Evolutionary conservation across 192 early-diverging fungal species (phyloP).

Genomic region (Linnemannia hyalina): DNA sequence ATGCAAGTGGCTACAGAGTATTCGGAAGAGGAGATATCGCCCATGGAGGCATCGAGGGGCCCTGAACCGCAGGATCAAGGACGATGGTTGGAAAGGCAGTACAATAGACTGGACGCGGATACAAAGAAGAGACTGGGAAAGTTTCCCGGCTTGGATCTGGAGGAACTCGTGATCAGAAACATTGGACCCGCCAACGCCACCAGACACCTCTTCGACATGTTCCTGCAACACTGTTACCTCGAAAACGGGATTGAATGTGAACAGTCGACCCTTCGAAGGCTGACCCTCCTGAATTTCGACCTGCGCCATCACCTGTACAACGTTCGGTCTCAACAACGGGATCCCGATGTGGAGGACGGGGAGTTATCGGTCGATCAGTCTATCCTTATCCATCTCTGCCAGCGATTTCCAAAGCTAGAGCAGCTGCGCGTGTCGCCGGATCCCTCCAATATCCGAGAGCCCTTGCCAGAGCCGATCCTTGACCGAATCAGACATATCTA

Average conservation of each 20-base stretch:
- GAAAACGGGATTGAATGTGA: background rate
- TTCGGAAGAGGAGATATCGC: background rate
- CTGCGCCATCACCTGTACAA: background rate
- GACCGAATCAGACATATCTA: background rate
- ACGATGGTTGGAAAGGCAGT: background rate
- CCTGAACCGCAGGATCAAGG: background rate
- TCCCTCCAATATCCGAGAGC: background rate
- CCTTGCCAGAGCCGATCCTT: background rate
- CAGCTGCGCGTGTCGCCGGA: background rate
- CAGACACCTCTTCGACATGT: background rate
- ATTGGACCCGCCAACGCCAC: background rate
- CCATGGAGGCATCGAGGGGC: background rate
- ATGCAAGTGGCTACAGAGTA: background rate
- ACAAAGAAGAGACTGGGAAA: background rate
- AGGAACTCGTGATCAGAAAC: background rate
- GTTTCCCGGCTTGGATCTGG: background rate
- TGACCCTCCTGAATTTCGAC: background rate
- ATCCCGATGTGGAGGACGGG: background rate
- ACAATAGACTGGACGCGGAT: background rate
- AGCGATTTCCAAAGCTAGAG: background rate
- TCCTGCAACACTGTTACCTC: background rate
- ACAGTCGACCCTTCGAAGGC: background rate
- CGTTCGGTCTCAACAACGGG: background rate
- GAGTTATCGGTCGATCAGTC: background rate
- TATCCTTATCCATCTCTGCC: background rate